Conservation (phyloP, 1,284 basidiomycete genomes). For the Trichosporon faecale region DNA sequence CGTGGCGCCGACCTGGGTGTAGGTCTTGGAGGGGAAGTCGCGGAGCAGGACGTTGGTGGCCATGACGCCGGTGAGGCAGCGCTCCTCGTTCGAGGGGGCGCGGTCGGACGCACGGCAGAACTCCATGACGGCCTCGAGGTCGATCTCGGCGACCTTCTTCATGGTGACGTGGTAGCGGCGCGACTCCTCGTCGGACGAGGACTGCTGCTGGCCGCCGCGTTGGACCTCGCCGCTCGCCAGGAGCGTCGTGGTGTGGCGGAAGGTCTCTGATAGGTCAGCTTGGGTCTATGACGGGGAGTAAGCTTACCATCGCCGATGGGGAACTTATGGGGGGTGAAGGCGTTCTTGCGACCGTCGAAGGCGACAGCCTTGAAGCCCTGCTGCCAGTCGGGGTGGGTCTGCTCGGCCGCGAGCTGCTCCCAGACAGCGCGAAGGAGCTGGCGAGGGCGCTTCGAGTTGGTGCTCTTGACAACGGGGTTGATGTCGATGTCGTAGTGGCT, state of each 20-base stretch:
- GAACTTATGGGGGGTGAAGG: slow-evolving; percentile 39
- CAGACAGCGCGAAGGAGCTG: slow-evolving; percentile 34
- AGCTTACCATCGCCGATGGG: slow-evolving; percentile 33
- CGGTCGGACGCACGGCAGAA: slow-evolving; percentile 39
- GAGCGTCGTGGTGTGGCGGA: slow-evolving; percentile 30
- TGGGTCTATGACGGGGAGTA: too few species aligned
- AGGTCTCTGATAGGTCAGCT: neutral
- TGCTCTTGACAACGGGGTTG: slow-evolving; percentile 44
- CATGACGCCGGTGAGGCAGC: slow-evolving; percentile 43
- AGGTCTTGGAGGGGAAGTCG: slow-evolving; percentile 40
- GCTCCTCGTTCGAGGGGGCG: slow-evolving; percentile 32
- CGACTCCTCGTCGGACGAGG: slow-evolving; percentile 39
- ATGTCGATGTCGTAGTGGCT: slow-evolving; percentile 51
- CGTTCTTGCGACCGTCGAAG: slow-evolving; percentile 43
- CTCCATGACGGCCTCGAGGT: slow-evolving; percentile 42
- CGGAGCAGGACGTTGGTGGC: slow-evolving; percentile 46
- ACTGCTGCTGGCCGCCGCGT: slow-evolving; percentile 18
- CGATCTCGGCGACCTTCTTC: slow-evolving; percentile 41
- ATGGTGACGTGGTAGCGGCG: slow-evolving; percentile 38
- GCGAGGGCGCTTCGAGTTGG: slow-evolving; percentile 36
- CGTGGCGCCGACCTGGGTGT: slow-evolving; percentile 43
- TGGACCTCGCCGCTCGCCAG: slow-evolving; percentile 36
- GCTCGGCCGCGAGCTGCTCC: slow-evolving; percentile 35
- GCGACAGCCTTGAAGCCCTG: slow-evolving; percentile 30
- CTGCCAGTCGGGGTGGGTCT: slow-evolving; percentile 25